Base-by-base conservation (phyloP, 441 rosid genomes). In the Corymbia calophylla region DNA sequence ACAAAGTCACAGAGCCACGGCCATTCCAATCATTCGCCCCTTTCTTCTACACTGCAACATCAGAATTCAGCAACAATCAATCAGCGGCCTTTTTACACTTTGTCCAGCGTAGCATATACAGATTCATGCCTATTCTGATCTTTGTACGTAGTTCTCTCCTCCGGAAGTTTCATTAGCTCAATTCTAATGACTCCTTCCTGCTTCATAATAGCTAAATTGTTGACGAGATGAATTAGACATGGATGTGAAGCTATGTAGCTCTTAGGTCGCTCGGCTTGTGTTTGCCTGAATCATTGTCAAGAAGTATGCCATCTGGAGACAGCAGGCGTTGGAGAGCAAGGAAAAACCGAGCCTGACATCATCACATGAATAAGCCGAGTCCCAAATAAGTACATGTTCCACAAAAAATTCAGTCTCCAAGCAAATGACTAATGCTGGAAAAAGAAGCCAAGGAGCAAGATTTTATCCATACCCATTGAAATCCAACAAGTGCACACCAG, bases 261-360 rank as follows among this genome's bases (percentile, higher is more conserved):
- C 93, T 94, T 56, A 91, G 91, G 86, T 92, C 92, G 91, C 88
- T 92, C 48, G 70, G 49, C 58, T 92, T 49, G 56, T 80, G 88
- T 18, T 88, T 49, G 81, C 90, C 88, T 32, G 87, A 48, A 86
- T 89, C 93, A 88, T 93, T 91, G 0, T 90, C 87, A 86, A 86
- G 60, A 66, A 90, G 90, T 58, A 92, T 62, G 60, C 94, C 92
- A 16, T 21, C 82, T 29, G 92, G 89, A 55, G 89, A 84, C 25
- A 55, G 55, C 64, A 92, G 77, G 87, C 90, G 90, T 54, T 39
- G 49, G 35, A 91, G 88, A 73, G 93, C 86, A 2, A 92, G 89
- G 44, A 87, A 88, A 88, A 91, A 87, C 53, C 92, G 88, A 25
- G 92, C 93, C 93, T 89, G 91, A 32, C 54, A 8, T 49, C 17